Conservation (phyloP, 352 stramenopile genomes). For the Pythium phragmitis region DNA sequence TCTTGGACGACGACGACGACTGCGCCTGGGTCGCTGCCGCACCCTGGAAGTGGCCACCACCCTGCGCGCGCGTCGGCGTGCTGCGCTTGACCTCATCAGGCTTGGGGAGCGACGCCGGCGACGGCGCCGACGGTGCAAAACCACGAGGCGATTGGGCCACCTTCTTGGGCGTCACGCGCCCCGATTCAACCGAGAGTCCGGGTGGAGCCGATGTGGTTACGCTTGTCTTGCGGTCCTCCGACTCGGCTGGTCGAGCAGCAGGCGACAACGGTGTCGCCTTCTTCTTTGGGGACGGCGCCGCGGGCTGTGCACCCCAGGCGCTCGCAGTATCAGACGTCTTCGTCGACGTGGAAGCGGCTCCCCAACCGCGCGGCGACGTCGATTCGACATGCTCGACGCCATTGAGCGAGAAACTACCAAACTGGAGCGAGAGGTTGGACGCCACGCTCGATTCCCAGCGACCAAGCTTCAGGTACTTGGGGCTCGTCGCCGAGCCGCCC, state of each 20-base stretch:
- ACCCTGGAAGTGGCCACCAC: constrained; percentile 20
- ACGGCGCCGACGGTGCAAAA: constrained; percentile 73
- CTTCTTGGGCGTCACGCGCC: constrained; percentile 64
- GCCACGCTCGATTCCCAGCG: constrained; percentile 74
- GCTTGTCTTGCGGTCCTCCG: constrained; percentile 41
- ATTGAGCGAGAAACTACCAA: constrained; percentile 86
- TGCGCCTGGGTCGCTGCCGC: constrained; percentile 51
- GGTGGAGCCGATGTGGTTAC: constrained; percentile 48
- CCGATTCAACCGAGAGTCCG: constrained; percentile 66
- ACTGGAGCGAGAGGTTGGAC: constrained; percentile 81
- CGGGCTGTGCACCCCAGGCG: constrained; percentile 44
- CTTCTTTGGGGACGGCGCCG: constrained; percentile 59
- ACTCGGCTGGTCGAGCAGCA: constrained; percentile 25
- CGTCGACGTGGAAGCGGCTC: constrained; percentile 19
- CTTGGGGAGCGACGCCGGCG: constrained; percentile 83
- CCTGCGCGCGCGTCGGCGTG: constrained; percentile 59
- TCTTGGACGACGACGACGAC: constrained; percentile 39
- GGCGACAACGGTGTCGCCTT: constrained; percentile 51
- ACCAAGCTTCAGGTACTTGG: constrained; percentile 84
- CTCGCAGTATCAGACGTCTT: constrained; percentile 51
- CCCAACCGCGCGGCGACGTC: constrained; percentile 64
- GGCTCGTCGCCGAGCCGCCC: constrained; percentile 37
- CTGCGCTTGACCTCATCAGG: constrained; percentile 81
- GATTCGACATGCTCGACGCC: constrained; percentile 54
- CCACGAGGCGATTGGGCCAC: constrained; percentile 51